Evolutionary conservation across 2,329 filamentous ascomycete genomes (phyloP).

Genomic region (Curvularia sp.): DNA sequence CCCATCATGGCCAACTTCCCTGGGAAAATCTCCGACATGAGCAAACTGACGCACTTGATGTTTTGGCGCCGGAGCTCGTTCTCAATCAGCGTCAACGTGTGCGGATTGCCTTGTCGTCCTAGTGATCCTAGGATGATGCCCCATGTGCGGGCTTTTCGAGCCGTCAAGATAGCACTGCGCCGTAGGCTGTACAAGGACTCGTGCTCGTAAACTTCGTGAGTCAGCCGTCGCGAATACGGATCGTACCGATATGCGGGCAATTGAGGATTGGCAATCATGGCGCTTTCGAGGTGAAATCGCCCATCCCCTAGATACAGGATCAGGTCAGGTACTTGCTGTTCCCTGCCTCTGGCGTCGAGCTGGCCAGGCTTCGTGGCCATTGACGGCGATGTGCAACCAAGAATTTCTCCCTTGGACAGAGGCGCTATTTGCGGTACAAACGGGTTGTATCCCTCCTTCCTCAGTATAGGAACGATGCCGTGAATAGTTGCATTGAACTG

Average conservation of each 20-base stretch:
- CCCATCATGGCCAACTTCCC: constrained; percentile 91
- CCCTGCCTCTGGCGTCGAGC: constrained; percentile 56
- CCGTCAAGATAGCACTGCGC: constrained; percentile 75
- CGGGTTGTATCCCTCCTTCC: constrained; percentile 83
- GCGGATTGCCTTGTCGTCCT: constrained; percentile 92
- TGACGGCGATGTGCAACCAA: constrained; percentile 91
- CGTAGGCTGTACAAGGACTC: constrained; percentile 86
- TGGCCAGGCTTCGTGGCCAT: constrained; percentile 45
- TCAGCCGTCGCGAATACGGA: constrained; percentile 90
- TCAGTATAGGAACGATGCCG: constrained; percentile 76
- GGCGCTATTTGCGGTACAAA: constrained; percentile 92
- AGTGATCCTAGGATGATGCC: constrained; percentile 92
- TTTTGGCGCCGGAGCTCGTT: constrained; percentile 72
- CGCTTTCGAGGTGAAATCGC: constrained; percentile 93
- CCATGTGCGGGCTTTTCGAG: constrained; percentile 84
- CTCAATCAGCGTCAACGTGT: constrained; percentile 89
- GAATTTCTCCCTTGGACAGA: constrained; percentile 90
- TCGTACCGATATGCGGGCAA: constrained; percentile 96
- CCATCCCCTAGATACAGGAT: constrained; percentile 92
- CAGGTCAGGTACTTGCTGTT: constrained; percentile 63
- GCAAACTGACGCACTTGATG: constrained; percentile 81
- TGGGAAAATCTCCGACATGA: constrained; percentile 95
- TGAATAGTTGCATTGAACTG: constrained; percentile 99
- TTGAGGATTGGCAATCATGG: constrained; percentile 97
- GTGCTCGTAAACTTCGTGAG: constrained; percentile 90